Conservation (phyloP, 2,329 filamentous ascomycete genomes). For the Tricladium varicosporioides region DNA sequence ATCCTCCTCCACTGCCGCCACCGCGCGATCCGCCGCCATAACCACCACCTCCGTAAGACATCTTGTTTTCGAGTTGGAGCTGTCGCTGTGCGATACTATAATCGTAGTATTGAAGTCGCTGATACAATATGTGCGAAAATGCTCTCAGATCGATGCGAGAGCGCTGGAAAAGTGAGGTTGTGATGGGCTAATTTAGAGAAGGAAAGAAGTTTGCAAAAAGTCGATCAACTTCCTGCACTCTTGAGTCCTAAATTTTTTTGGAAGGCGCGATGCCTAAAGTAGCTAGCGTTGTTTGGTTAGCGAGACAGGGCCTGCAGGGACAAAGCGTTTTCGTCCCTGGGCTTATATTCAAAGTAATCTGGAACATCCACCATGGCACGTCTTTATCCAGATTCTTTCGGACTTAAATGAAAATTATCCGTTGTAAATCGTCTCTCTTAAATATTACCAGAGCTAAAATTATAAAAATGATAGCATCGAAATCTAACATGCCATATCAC, state of each 20-base stretch:
- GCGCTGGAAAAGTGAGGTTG: slow-evolving; percentile 16
- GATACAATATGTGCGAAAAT: slow-evolving; percentile 11
- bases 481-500: not conserved
- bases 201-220: slow-evolving; percentile 21
- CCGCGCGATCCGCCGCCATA: slow-evolving; percentile 47
- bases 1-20: slow-evolving; percentile 44
- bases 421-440: too few relatives aligned
- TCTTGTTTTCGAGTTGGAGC: slow-evolving; percentile 36
- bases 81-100: not conserved
- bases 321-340: not conserved
- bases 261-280: slow-evolving; percentile 1
- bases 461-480: not conserved
- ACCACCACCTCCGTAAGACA: slow-evolving; percentile 65
- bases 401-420: not conserved
- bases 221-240: slow-evolving; percentile 9
- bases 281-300: slow-evolving; percentile 2
- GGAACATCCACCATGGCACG: too few relatives aligned
- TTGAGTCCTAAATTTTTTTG: slow-evolving; percentile 4
- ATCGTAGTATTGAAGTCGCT: slow-evolving; percentile 11
- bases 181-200: slow-evolving; percentile 16
- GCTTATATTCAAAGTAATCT: not conserved
- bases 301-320: not conserved
- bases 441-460: too few relatives aligned
- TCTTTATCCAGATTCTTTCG: not conserved
- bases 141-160: slow-evolving; percentile 24